Conservation (phyloP, 345 rosid species). For the Lumnitzera littorea region DNA sequence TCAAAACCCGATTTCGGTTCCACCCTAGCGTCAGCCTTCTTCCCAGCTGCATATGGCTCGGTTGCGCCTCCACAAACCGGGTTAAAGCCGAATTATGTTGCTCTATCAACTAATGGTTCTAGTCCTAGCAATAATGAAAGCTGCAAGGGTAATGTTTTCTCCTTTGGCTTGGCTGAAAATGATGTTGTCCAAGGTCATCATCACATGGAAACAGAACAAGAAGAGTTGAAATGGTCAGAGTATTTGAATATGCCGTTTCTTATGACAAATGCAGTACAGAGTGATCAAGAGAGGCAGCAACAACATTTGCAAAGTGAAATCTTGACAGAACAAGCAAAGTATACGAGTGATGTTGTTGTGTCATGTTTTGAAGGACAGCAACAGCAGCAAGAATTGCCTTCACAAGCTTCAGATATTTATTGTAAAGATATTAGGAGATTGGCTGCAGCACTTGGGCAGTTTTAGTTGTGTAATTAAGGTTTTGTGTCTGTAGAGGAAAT, state of each 20-base stretch:
- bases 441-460: constrained; percentile 10
- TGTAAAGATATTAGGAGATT: constrained; percentile 13
- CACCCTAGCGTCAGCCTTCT: constrained; percentile 1
- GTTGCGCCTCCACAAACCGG: background rate
- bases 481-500: too few relatives aligned
- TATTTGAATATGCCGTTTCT: constrained; percentile 15
- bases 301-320: background rate
- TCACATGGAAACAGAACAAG: background rate
- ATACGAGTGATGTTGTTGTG: background rate
- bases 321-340: constrained; percentile 6
- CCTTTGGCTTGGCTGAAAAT: constrained; percentile 4
- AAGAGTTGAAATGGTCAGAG: constrained; percentile 17
- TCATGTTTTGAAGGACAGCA: constrained; percentile 3
- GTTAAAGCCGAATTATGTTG: background rate
- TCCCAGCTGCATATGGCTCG: background rate
- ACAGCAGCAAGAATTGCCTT: constrained; percentile 5
- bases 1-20: background rate
- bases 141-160: background rate
- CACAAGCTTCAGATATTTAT: constrained; percentile 12
- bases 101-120: too few relatives aligned
- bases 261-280: background rate
- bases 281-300: constrained; percentile 2
- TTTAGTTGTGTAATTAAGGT: background rate
- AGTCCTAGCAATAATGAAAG: background rate
- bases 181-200: background rate